Evolutionary conservation across 768 basidiomycete species (phyloP).

Genomic region (Grammothele lineata): DNA sequence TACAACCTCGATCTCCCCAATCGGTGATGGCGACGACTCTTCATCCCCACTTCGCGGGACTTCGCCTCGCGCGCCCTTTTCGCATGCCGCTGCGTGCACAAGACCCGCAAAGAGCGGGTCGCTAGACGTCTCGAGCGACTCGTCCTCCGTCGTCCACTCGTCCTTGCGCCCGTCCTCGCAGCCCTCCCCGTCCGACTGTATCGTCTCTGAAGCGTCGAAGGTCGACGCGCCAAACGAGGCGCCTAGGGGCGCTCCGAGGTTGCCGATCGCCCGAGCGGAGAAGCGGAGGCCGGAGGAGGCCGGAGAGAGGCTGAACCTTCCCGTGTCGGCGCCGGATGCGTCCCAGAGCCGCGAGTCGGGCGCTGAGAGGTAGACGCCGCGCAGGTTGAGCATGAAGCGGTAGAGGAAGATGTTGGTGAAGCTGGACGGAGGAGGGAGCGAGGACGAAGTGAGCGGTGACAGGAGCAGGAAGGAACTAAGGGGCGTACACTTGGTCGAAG

Average conservation of each 20-base stretch:
- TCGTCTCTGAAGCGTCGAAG: background rate
- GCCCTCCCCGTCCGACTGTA: background rate
- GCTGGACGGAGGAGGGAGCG: background rate
- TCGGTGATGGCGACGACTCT: too few relatives aligned
- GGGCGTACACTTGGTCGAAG: conserved; percentile 18
- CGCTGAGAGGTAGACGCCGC: background rate
- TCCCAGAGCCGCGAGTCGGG: too few relatives aligned
- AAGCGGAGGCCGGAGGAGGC: conserved; percentile 1
- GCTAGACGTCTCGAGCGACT: conserved; percentile 1
- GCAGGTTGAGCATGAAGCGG: conserved; percentile 6
- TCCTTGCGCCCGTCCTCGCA: background rate
- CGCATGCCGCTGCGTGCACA: too few relatives aligned
- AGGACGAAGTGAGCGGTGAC: background rate
- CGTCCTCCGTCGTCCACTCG: background rate
- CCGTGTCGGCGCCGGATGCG: too few relatives aligned
- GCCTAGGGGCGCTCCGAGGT: conserved; percentile 15
- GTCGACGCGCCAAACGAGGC: background rate
- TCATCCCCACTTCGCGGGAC: too few relatives aligned
- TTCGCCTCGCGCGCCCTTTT: too few relatives aligned
- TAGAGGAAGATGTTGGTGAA: conserved; percentile 1
- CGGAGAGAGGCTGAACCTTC: background rate
- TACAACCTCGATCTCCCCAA: too few relatives aligned
- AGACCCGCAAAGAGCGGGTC: too few relatives aligned
- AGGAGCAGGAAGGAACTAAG: background rate
- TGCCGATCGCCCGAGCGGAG: conserved; percentile 13